Conservation (phyloP, 495 filamentous ascomycete species). For the Trichoderma virens region DNA sequence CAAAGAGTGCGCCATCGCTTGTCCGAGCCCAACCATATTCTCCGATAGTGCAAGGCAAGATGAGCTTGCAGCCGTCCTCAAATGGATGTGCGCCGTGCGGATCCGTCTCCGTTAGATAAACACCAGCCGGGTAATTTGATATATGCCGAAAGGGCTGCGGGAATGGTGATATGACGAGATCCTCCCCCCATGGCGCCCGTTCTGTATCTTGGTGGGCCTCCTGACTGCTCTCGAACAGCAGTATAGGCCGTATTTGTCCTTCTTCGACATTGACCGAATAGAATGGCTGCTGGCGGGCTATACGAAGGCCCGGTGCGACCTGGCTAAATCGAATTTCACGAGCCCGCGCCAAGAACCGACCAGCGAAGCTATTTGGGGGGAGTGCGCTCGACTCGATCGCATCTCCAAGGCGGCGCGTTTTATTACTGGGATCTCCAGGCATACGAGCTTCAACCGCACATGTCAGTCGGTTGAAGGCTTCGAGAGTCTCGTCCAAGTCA, state of each 20-base stretch:
- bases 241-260: background rate
- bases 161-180: background rate
- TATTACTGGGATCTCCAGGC: background rate
- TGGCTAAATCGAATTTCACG: background rate
- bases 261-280: background rate
- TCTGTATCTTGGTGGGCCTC: background rate
- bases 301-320: background rate
- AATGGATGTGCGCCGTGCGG: conserved; percentile 4
- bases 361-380: background rate
- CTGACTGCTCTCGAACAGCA: conserved; percentile 4
- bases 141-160: background rate
- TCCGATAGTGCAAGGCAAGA: background rate
- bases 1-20: background rate
- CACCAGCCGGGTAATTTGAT: background rate
- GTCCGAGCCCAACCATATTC: background rate
- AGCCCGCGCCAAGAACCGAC: background rate
- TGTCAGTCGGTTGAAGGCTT: background rate
- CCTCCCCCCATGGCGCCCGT: background rate
- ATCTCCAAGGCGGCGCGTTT: background rate
- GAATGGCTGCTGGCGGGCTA: conserved; percentile 3
- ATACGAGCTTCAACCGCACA: background rate
- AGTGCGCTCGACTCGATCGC: background rate
- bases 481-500: conserved; percentile 1
- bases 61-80: conserved; percentile 1
- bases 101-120: conserved; percentile 5